These are phyloP conservation scores for Sphagnum fallax DNA, from an alignment of 228 moss, liverwort and hornwort genomes.

Conservation along the genomic window DNA sequence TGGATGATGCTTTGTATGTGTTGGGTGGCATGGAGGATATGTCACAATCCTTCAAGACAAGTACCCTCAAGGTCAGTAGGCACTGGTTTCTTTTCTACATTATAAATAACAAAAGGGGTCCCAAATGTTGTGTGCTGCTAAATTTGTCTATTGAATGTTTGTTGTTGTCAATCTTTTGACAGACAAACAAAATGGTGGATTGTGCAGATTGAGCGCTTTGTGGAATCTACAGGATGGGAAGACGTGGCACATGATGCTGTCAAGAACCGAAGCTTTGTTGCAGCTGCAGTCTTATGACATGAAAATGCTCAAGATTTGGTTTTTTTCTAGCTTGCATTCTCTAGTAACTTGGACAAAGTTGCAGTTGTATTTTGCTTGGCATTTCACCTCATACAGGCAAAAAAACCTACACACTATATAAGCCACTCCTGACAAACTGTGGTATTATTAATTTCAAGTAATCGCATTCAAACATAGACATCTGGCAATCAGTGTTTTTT, in stretches of 20 bases:
- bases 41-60: conserved; percentile 33
- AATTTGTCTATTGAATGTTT: background rate
- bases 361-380: too few relatives aligned
- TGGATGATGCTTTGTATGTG: conserved; percentile 64
- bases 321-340: too few relatives aligned
- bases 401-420: too few relatives aligned
- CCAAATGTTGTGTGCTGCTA: background rate
- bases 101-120: background rate
- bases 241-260: conserved; percentile 14
- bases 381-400: too few relatives aligned
- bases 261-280: conserved; percentile 43
- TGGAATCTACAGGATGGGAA: conserved; percentile 36
- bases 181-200: background rate
- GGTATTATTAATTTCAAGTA: too few relatives aligned
- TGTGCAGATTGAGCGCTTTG: conserved; percentile 36
- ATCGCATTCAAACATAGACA: too few relatives aligned
- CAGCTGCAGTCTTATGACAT: conserved; percentile 30
- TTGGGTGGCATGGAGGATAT: conserved; percentile 67
- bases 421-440: too few relatives aligned
- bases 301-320: background rate
- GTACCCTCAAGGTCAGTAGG: conserved; percentile 34
- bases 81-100: background rate
- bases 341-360: too few relatives aligned
- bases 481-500: too few relatives aligned
- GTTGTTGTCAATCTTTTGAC: background rate